A percentile compares a stretch with the other conserved stretches of the same genome.
phyloP scores from a whole-genome alignment of 2,329 filamentous ascomycete genomes.

The Plectosphaerella cucumerina region DNA sequence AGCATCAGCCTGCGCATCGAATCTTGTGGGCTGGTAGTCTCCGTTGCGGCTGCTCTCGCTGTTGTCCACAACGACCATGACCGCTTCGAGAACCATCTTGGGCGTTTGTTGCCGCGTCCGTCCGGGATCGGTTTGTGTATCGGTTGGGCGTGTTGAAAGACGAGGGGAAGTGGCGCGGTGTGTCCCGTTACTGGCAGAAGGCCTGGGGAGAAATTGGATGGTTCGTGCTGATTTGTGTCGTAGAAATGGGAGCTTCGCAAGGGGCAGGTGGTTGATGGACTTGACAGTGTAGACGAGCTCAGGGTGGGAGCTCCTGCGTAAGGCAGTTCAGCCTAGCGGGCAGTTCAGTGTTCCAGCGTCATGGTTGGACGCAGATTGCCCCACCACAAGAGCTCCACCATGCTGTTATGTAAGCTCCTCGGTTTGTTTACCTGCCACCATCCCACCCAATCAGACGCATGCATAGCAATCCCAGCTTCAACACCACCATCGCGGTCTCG shows the following conservation, averaged over 20 bases:
- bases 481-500: no score
- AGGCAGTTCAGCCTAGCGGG: slow-evolving; percentile 41
- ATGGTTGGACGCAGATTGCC: slow-evolving; percentile 2
- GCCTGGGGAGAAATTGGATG: not conserved
- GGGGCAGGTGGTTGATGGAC: slow-evolving; percentile 7
- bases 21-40: slow-evolving; percentile 86
- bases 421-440: slow-evolving; percentile 18
- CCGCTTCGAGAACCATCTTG: slow-evolving; percentile 97
- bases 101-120: slow-evolving; percentile 23
- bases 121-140: not conserved
- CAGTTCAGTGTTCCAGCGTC: not conserved
- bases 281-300: not conserved
- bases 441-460: slow-evolving; percentile 15
- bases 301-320: slow-evolving; percentile 25
- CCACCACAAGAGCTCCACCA: not conserved
- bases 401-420: slow-evolving; percentile 2
- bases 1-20: slow-evolving; percentile 93
- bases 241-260: slow-evolving; percentile 10
- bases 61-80: slow-evolving; percentile 99
- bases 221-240: slow-evolving; percentile 2
- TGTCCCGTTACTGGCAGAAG: no score
- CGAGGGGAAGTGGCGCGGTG: no score
- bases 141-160: not conserved
- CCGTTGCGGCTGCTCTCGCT: slow-evolving; percentile 98
- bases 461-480: slow-evolving; percentile 29